These are phyloP conservation scores for Willaertia magna DNA, from an alignment of 208 protist species.

Conservation along the genomic window DNA sequence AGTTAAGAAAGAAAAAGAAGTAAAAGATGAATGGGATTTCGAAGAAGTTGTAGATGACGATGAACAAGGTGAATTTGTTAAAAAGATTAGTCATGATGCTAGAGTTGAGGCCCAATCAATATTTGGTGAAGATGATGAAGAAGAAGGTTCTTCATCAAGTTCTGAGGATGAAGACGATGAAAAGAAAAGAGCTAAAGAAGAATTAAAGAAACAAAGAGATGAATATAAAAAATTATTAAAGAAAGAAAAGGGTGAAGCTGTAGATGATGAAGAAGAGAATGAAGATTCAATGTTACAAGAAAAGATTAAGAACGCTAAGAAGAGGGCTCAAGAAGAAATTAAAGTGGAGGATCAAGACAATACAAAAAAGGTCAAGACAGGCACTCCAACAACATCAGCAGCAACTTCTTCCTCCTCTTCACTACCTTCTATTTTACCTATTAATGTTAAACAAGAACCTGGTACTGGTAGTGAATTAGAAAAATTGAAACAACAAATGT, in stretches of 20 bases:
- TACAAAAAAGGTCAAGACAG: too few species aligned
- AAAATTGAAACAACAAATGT: neutral
- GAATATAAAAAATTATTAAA: neutral
- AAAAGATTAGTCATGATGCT: neutral
- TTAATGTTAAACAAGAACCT: neutral
- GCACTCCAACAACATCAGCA: too few species aligned
- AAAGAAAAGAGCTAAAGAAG: neutral
- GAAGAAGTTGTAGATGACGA: neutral
- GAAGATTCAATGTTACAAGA: neutral
- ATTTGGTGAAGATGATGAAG: neutral
- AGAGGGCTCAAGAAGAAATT: neutral
- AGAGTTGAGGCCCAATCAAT: neutral
- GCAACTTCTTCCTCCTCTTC: too few species aligned
- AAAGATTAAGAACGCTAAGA: neutral
- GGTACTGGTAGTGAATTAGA: too few species aligned
- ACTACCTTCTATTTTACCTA: too few species aligned
- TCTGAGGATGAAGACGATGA: neutral
- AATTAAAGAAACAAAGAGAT: neutral
- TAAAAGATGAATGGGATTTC: neutral
- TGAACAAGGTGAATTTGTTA: neutral
- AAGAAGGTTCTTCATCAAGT: neutral
- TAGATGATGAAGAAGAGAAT: neutral
- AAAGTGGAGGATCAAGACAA: too few species aligned
- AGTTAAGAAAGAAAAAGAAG: neutral
- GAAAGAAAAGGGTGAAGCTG: neutral